These are phyloP conservation scores for Vanderwaltozyma yarrowii DNA, from an alignment of 805 yeast species.

Conservation along the genomic window DNA sequence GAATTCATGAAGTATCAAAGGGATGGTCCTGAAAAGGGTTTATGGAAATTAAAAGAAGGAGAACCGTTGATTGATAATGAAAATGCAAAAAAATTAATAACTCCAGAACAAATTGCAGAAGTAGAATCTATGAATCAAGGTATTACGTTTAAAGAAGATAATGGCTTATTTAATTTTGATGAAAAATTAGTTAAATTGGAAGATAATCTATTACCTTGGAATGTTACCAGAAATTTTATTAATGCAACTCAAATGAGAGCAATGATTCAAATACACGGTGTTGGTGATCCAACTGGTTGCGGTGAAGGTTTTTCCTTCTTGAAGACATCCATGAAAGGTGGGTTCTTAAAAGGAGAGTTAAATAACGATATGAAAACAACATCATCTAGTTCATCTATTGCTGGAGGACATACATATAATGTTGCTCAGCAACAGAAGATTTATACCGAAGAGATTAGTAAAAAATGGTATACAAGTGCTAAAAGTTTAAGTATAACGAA, in stretches of 20 bases:
- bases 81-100: constrained; percentile 66
- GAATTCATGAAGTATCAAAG: constrained; percentile 98
- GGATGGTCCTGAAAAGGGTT: constrained; percentile 88
- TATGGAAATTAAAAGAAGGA: constrained; percentile 73
- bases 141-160: constrained; percentile 79
- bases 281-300: constrained; percentile 89
- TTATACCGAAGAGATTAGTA: constrained; percentile 79
- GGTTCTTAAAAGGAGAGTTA: constrained; percentile 41
- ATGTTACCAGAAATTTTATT: constrained; percentile 79
- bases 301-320: constrained; percentile 84
- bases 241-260: constrained; percentile 95
- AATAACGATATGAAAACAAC: constrained; percentile 3
- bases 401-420: constrained; percentile 58
- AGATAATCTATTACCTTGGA: constrained; percentile 91
- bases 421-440: constrained; percentile 82
- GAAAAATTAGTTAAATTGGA: constrained; percentile 52
- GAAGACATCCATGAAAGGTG: constrained; percentile 91
- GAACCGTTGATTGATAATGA: constrained; percentile 67
- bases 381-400: not conserved
- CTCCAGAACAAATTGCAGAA: constrained; percentile 84
- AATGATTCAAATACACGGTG: constrained; percentile 89
- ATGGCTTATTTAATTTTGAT: constrained; percentile 43
- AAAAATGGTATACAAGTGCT: constrained; percentile 85
- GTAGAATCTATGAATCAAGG: constrained; percentile 90
- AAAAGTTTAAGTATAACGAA: constrained; percentile 40